phyloP scores from a whole-genome alignment of 345 rosid genomes.

The Eucalyptus sp. region DNA sequence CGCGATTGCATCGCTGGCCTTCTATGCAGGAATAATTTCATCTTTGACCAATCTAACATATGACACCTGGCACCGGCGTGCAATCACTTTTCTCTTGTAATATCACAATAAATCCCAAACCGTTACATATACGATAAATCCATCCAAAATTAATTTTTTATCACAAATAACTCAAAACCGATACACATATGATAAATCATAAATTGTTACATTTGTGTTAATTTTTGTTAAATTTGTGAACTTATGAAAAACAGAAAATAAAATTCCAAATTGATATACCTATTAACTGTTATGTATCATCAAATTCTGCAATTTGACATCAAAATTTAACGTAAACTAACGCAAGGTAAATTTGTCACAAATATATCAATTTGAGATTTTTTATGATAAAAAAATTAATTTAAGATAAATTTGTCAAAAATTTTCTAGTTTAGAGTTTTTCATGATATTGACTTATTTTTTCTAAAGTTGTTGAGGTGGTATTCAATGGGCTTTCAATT shows the following conservation, averaged over 20 bases:
- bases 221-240: not conserved
- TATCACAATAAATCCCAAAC: not conserved
- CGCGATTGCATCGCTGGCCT: not conserved
- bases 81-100: not conserved
- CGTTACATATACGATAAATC: too few relatives aligned
- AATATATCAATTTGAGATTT: not conserved
- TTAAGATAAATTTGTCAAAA: too few relatives aligned
- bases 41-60: not conserved
- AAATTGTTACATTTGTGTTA: too few relatives aligned
- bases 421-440: too few relatives aligned
- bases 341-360: accelerated
- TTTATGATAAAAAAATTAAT: too few relatives aligned
- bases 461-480: not conserved
- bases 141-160: too few relatives aligned
- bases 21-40: not conserved
- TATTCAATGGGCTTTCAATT: not conserved
- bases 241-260: too few relatives aligned
- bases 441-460: not conserved
- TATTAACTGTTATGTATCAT: accelerated
- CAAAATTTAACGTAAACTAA: too few relatives aligned
- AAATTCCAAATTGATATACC: accelerated
- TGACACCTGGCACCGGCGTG: not conserved
- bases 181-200: accelerated
- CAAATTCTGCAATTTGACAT: accelerated
- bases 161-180: accelerated